A percentile compares a stretch with the other conserved stretches of the same genome.
These are phyloP conservation scores for Thielaviopsis populi DNA, from an alignment of 2,329 filamentous ascomycete species.

Conservation along the genomic window DNA sequence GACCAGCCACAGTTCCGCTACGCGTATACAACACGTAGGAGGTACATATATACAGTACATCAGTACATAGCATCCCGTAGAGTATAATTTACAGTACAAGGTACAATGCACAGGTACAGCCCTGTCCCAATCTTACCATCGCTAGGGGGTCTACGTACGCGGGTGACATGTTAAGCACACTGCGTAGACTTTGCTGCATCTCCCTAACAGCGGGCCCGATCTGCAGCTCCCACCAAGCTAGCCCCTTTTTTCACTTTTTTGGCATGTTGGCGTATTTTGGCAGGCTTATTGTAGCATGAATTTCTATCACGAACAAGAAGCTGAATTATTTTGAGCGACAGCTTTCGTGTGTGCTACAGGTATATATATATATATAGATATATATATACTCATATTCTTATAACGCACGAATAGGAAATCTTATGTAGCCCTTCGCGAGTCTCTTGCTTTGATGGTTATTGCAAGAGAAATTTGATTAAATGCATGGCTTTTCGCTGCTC, in stretches of 20 bases:
- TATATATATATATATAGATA: too few species aligned
- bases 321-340: background rate
- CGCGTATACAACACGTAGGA: too few species aligned
- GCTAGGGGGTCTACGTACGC: background rate
- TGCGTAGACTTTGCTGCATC: accelerated
- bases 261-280: background rate
- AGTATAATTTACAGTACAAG: background rate
- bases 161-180: background rate
- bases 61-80: background rate
- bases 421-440: too few species aligned
- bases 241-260: background rate
- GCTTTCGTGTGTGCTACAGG: background rate
- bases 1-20: background rate
- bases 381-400: too few species aligned
- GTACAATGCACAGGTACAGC: background rate
- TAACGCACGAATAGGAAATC: too few species aligned
- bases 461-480: background rate
- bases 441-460: background rate
- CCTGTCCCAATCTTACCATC: background rate
- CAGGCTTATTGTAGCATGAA: background rate
- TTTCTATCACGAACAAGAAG: background rate
- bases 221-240: background rate
- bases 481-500: background rate
- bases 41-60: background rate
- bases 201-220: background rate